Evolutionary conservation across 139 green algal species (phyloP).

Genomic region (Micractinium conductrix): DNA sequence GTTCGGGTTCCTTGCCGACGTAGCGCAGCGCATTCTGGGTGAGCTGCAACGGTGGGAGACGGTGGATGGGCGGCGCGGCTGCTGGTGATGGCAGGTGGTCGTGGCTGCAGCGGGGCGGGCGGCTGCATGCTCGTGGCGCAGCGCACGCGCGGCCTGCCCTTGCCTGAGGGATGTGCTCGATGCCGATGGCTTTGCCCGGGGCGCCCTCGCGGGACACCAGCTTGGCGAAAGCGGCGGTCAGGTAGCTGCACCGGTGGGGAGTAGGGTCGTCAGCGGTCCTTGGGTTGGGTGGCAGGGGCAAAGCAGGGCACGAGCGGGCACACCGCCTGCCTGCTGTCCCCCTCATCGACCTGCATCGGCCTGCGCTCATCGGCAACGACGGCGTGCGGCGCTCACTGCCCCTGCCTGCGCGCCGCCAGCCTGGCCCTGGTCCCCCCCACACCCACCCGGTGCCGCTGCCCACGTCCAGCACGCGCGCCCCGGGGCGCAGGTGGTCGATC

Average conservation of each 20-base stretch:
- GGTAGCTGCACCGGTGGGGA: constrained; percentile 70
- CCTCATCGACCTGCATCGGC: too few species aligned
- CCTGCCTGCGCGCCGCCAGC: not conserved
- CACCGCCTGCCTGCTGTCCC: too few species aligned
- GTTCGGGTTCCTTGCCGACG: not conserved
- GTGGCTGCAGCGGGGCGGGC: not conserved
- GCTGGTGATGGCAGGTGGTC: too few species aligned
- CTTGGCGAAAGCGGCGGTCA: constrained; percentile 79
- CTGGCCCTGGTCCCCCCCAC: not conserved
- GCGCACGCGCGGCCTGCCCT: too few species aligned
- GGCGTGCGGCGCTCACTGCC: not conserved
- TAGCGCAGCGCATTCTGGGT: constrained; percentile 16
- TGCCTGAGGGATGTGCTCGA: constrained; percentile 69
- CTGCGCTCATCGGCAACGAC: not conserved
- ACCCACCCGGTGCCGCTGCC: constrained; percentile 68
- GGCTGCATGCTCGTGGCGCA: too few species aligned
- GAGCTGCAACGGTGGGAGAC: too few species aligned
- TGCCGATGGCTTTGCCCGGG: constrained; percentile 58
- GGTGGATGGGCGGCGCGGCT: too few species aligned
- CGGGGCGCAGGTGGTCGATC: constrained; percentile 61
- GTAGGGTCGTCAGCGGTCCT: too few species aligned
- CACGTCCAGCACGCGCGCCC: constrained; percentile 83
- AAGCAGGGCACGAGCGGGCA: too few species aligned
- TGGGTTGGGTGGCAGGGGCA: not conserved
- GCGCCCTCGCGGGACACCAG: constrained; percentile 63